Evolutionary conservation across 805 yeast genomes (phyloP).

Genomic region (Aciculoconidium aculeatum): DNA sequence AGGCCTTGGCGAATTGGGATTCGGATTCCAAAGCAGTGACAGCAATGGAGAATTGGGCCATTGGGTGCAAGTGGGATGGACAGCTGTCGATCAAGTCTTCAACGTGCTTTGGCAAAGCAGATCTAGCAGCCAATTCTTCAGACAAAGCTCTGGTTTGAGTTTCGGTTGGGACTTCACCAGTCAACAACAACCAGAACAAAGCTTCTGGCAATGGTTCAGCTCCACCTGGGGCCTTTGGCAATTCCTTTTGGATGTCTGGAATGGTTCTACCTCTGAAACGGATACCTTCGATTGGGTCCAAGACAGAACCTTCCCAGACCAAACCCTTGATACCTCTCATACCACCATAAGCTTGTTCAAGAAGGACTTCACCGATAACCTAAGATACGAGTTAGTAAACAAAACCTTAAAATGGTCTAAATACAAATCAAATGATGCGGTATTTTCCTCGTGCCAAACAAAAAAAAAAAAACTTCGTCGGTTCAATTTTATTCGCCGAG

Average conservation of each 20-base stretch:
- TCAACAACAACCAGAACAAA: constrained; percentile 71
- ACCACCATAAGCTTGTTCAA: constrained; percentile 56
- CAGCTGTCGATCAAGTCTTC: constrained; percentile 54
- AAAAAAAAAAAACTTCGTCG: neutral
- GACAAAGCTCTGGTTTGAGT: constrained; percentile 53
- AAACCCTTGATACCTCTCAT: constrained; percentile 74
- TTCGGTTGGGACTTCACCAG: constrained; percentile 64
- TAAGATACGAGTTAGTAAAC: too few species aligned
- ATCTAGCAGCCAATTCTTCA: constrained; percentile 58
- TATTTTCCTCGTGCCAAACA: neutral
- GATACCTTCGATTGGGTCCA: constrained; percentile 73
- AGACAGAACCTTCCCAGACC: constrained; percentile 76
- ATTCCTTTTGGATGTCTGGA: constrained; percentile 58
- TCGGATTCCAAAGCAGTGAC: constrained; percentile 68
- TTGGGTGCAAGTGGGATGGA: constrained; percentile 71
- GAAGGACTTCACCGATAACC: constrained; percentile 42
- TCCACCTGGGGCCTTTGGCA: constrained; percentile 57
- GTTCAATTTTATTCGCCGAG: neutral
- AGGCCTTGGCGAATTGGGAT: constrained; percentile 65
- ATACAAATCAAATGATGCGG: neutral
- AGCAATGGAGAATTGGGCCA: constrained; percentile 78
- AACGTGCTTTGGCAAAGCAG: constrained; percentile 60
- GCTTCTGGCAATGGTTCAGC: constrained; percentile 69
- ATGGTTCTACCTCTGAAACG: constrained; percentile 75
- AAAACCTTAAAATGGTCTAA: too few species aligned